Conservation (phyloP, 2,329 filamentous ascomycete species). For the Aureobasidium sp. region DNA sequence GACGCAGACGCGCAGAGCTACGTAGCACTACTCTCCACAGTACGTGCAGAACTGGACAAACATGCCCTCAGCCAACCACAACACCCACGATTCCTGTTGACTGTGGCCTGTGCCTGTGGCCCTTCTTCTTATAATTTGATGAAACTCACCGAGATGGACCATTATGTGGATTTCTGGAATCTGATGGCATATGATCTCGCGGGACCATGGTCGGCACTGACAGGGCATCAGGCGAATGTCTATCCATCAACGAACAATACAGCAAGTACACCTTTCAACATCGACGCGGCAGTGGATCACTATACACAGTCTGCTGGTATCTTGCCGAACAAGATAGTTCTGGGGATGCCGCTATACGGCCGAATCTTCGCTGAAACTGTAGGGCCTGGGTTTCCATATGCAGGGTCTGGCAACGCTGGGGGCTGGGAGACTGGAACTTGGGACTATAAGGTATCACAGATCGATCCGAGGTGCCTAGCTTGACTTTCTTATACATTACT, state of each 20-base stretch:
- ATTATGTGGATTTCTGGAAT: slow-evolving; percentile 43
- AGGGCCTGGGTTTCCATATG: too few relatives aligned
- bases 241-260: too few relatives aligned
- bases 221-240: slow-evolving; percentile 77
- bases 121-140: slow-evolving; percentile 37
- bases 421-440: slow-evolving; percentile 62
- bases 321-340: too few relatives aligned
- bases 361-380: too few relatives aligned
- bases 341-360: too few relatives aligned
- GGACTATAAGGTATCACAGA: slow-evolving; percentile 72
- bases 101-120: slow-evolving; percentile 39
- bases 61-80: slow-evolving; percentile 32
- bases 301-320: too few relatives aligned
- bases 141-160: slow-evolving; percentile 35
- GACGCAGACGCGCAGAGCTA: slow-evolving; percentile 34
- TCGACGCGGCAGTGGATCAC: too few relatives aligned
- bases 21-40: slow-evolving; percentile 33
- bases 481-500: too few relatives aligned
- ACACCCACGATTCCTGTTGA: slow-evolving; percentile 37
- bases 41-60: slow-evolving; percentile 33
- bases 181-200: slow-evolving; percentile 52
- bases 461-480: too few relatives aligned
- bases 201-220: slow-evolving; percentile 66
- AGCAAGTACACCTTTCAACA: too few relatives aligned
- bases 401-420: too few relatives aligned